A percentile compares a stretch with the other conserved stretches of the same genome.
These are phyloP conservation scores for Ampelomyces quisqualis DNA, from an alignment of 2,329 filamentous ascomycete species.

Conservation along the genomic window DNA sequence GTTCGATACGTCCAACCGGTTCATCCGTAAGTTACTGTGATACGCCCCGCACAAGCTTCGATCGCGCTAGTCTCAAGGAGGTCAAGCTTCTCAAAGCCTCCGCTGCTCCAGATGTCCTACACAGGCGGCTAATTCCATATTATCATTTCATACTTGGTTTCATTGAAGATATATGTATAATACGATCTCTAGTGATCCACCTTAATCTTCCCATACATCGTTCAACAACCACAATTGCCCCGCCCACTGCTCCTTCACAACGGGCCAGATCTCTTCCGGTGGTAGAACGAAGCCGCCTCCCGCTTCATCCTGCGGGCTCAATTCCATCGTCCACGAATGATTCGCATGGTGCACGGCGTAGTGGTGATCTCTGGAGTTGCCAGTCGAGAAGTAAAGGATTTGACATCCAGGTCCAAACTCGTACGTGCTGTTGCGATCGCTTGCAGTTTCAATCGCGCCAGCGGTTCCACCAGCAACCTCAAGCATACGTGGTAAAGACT, in stretches of 20 bases:
- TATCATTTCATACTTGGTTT: no score
- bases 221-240: constrained; percentile 32
- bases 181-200: no score
- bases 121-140: no score
- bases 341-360: constrained; percentile 45
- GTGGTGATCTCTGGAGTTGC: constrained; percentile 48
- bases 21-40: no score
- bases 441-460: constrained; percentile 52
- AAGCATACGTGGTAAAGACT: constrained; percentile 52
- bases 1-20: no score
- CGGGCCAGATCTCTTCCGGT: constrained; percentile 49
- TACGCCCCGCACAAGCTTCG: no score
- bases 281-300: constrained; percentile 52
- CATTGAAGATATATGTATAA: no score
- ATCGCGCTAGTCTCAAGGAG: no score
- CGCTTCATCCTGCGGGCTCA: constrained; percentile 47
- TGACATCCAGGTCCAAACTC: constrained; percentile 54
- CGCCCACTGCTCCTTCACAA: constrained; percentile 50
- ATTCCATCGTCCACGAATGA: constrained; percentile 51
- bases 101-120: no score
- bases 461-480: constrained; percentile 30
- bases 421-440: constrained; percentile 35
- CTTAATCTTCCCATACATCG: constrained; percentile 18
- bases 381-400: constrained; percentile 60
- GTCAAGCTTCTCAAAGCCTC: no score